These are phyloP conservation scores for Apostasia shenzhenica DNA, from an alignment of 106 monocot species.

Conservation along the genomic window DNA sequence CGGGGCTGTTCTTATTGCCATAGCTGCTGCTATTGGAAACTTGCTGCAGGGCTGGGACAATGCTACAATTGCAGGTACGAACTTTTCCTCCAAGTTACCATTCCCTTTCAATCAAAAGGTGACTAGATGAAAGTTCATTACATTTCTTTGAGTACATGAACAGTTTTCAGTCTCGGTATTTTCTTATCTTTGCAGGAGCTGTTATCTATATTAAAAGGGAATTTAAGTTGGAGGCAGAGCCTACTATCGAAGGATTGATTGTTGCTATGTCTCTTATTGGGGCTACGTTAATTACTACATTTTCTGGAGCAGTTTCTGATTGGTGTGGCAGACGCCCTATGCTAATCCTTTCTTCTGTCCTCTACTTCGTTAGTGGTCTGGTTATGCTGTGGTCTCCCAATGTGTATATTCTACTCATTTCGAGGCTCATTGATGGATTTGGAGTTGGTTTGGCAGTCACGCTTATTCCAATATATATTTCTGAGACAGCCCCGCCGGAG, in stretches of 20 bases:
- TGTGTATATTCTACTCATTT: constrained; percentile 20
- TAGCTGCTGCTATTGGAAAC: constrained; percentile 35
- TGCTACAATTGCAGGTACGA: constrained; percentile 39
- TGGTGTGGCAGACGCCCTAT: constrained; percentile 18
- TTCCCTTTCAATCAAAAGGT: background rate
- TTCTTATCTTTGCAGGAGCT: constrained; percentile 10
- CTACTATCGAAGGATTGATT: constrained; percentile 31
- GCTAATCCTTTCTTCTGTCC: constrained; percentile 26
- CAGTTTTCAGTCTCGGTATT: background rate
- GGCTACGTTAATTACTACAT: constrained; percentile 32
- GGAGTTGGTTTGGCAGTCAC: constrained; percentile 32
- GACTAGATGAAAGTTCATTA: no score
- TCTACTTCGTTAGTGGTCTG: constrained; percentile 24
- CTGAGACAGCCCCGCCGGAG: constrained; percentile 30
- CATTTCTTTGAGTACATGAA: background rate
- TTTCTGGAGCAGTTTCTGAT: constrained; percentile 32
- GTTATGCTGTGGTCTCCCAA: constrained; percentile 35
- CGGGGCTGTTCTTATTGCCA: constrained; percentile 33
- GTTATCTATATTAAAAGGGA: constrained; percentile 34
- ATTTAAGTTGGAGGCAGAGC: constrained; percentile 20
- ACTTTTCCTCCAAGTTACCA: background rate
- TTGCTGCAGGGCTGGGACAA: constrained; percentile 48
- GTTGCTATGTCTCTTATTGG: constrained; percentile 35
- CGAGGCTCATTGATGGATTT: constrained; percentile 32
- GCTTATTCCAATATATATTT: constrained; percentile 29